phyloP scores from a whole-genome alignment of 225 moss, liverwort and hornwort species.

The Bryum argenteum region DNA sequence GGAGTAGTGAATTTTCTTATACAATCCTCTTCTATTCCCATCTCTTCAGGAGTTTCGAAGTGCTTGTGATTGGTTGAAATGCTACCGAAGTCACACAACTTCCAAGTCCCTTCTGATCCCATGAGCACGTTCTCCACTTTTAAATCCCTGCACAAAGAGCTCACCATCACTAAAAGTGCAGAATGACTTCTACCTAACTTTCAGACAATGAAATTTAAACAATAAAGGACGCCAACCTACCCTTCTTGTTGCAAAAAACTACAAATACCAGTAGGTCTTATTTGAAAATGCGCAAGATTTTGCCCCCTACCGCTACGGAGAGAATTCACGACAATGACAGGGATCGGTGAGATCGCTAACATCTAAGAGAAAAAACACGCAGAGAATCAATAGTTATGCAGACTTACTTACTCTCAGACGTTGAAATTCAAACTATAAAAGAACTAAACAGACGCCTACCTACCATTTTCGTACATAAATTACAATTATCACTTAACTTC shows the following conservation, averaged over 20 bases:
- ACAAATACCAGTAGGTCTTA: too few species aligned
- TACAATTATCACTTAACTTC: too few species aligned
- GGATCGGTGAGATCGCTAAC: neutral
- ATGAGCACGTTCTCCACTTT: constrained; percentile 97
- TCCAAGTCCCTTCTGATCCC: constrained; percentile 91
- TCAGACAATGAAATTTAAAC: neutral
- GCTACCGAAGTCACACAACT: constrained; percentile 98
- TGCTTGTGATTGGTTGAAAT: constrained; percentile 91
- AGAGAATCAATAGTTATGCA: too few species aligned
- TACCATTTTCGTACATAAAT: too few species aligned
- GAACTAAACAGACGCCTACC: too few species aligned
- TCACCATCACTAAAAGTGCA: neutral
- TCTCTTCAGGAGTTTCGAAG: constrained; percentile 93
- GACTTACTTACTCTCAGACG: too few species aligned
- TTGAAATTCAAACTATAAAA: too few species aligned
- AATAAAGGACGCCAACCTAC: neutral
- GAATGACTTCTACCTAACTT: neutral
- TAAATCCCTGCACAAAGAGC: constrained; percentile 69
- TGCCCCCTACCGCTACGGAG: neutral
- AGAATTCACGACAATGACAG: neutral
- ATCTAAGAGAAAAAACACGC: neutral
- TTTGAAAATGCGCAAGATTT: neutral
- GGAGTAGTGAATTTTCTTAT: constrained; percentile 96
- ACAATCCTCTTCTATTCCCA: constrained; percentile 96
- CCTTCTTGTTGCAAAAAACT: neutral